These are phyloP conservation scores for Pythium chondricola DNA, from an alignment of 352 stramenopile genomes.

Conservation along the genomic window DNA sequence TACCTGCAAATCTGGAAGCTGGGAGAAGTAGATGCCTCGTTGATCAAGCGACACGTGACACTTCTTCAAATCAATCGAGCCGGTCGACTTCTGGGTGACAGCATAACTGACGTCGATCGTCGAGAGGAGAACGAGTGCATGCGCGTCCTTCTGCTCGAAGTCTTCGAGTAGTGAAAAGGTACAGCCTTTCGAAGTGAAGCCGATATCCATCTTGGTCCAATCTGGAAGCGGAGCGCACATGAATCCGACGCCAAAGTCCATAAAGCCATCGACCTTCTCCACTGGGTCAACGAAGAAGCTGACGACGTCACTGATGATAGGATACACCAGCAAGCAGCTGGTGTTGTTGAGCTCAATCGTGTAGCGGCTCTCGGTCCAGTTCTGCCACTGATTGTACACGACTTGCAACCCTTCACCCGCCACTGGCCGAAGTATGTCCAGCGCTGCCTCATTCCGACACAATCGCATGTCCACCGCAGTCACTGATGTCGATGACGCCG, in stretches of 20 bases:
- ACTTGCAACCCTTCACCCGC: constrained; percentile 67
- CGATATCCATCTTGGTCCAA: constrained; percentile 80
- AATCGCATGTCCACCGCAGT: constrained; percentile 58
- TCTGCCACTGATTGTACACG: constrained; percentile 70
- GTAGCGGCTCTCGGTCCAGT: constrained; percentile 72
- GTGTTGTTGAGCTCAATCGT: constrained; percentile 68
- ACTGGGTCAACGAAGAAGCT: constrained; percentile 66
- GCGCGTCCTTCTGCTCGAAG: constrained; percentile 57
- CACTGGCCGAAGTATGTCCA: constrained; percentile 67
- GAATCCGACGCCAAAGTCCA: constrained; percentile 60
- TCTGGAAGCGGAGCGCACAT: constrained; percentile 54
- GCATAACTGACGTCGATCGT: constrained; percentile 60
- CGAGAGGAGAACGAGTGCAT: constrained; percentile 70
- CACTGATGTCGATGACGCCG: constrained; percentile 47
- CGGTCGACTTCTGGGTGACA: constrained; percentile 49
- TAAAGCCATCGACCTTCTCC: constrained; percentile 30
- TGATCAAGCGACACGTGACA: constrained; percentile 79
- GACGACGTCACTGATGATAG: constrained; percentile 51
- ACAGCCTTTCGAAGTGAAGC: constrained; percentile 54
- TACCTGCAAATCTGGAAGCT: constrained; percentile 80
- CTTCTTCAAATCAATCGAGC: constrained; percentile 61
- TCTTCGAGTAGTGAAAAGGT: constrained; percentile 81
- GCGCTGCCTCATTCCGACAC: constrained; percentile 36
- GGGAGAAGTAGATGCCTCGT: constrained; percentile 79
- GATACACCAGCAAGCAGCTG: constrained; percentile 71